These are phyloP conservation scores for Candida fluviatilis DNA, from an alignment of 805 yeast genomes.

Conservation along the genomic window DNA sequence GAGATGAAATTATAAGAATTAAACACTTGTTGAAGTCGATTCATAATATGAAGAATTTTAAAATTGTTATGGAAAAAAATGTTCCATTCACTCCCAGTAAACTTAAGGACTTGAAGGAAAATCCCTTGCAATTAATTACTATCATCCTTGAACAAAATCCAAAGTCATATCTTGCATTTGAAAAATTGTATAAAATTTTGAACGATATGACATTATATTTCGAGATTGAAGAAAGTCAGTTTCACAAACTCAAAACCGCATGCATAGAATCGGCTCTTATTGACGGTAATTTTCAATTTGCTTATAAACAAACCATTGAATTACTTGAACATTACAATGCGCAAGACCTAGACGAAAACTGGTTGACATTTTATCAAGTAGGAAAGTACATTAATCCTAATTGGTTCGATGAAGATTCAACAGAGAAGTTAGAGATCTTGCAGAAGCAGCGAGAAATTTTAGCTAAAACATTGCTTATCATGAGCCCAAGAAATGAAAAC, in stretches of 20 bases:
- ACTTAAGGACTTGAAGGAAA: slow-evolving; percentile 19
- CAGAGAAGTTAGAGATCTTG: slow-evolving; percentile 21
- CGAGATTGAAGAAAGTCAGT: slow-evolving; percentile 14
- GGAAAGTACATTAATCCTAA: slow-evolving; percentile 46
- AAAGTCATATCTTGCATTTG: slow-evolving; percentile 43
- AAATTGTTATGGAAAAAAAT: slow-evolving; percentile 25
- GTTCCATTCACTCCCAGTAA: slow-evolving; percentile 37
- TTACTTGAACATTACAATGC: slow-evolving; percentile 27
- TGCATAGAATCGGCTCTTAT: slow-evolving; percentile 68
- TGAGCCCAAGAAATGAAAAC: slow-evolving; percentile 47
- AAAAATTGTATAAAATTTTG: slow-evolving; percentile 37
- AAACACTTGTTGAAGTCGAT: slow-evolving; percentile 37
- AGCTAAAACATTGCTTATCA: slow-evolving; percentile 41
- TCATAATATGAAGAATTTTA: slow-evolving; percentile 31
- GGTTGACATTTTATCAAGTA: slow-evolving; percentile 76
- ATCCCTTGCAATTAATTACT: slow-evolving; percentile 34
- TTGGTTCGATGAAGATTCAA: slow-evolving; percentile 21
- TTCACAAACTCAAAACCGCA: slow-evolving; percentile 35
- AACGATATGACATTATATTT: slow-evolving; percentile 40
- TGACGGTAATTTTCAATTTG: slow-evolving; percentile 57
- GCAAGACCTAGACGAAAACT: slow-evolving; percentile 31
- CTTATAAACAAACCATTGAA: slow-evolving; percentile 41
- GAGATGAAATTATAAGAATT: slow-evolving; percentile 13
- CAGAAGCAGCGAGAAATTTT: slow-evolving; percentile 52
- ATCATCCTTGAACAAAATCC: slow-evolving; percentile 52